phyloP scores from a whole-genome alignment of 1,284 basidiomycete genomes.

The Polyporus tsugae region DNA sequence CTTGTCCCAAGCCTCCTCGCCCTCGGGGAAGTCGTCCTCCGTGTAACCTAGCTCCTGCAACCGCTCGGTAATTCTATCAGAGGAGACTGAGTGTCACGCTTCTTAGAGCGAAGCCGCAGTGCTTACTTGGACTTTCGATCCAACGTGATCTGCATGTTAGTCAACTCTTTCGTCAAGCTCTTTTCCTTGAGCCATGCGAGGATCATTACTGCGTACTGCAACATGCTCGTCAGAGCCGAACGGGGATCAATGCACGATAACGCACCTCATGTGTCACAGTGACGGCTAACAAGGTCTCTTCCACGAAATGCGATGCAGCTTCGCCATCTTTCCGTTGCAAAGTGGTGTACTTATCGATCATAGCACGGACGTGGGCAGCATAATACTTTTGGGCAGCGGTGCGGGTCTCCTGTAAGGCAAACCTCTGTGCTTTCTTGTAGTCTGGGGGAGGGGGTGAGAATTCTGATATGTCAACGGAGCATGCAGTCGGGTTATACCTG shows the following conservation, averaged over 20 bases:
- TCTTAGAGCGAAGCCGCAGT: too few relatives aligned
- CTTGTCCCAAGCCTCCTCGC: neutral
- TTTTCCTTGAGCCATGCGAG: neutral
- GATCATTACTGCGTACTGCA: neutral
- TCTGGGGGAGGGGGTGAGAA: neutral
- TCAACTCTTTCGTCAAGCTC: neutral
- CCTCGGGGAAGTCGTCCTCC: constrained; percentile 7
- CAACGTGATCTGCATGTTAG: neutral
- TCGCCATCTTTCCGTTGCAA: neutral
- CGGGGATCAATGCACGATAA: neutral
- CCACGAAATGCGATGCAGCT: neutral
- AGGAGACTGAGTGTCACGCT: neutral
- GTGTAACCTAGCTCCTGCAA: constrained; percentile 14
- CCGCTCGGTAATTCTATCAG: constrained; percentile 11
- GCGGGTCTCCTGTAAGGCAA: neutral
- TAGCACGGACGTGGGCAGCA: neutral
- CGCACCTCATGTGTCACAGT: neutral
- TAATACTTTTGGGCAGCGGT: neutral
- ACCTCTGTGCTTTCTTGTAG: neutral
- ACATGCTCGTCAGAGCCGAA: neutral
- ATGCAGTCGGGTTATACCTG: neutral
- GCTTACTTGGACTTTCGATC: neutral
- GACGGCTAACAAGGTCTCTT: neutral
- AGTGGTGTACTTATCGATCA: neutral
- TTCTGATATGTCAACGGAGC: neutral